Percentiles rank a stretch among this genome's conserved stretches.
Evolutionary conservation across 305 asterid genomes (phyloP).

Genomic region (Galium porrigens): DNA sequence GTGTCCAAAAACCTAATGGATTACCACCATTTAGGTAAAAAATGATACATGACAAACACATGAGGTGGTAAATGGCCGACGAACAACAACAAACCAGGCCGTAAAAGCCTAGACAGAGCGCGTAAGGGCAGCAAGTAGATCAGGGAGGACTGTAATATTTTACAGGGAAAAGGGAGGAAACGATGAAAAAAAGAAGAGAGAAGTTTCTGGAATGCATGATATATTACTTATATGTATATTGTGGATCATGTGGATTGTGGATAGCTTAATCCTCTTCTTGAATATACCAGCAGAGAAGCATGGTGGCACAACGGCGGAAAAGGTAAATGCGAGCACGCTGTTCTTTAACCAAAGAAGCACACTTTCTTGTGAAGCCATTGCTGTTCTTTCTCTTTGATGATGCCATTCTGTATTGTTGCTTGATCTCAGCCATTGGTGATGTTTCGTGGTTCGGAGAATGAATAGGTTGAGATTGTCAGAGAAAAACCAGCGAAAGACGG

Average conservation of each 20-base stretch:
- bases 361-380: slow-evolving; percentile 53
- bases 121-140: neutral
- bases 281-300: slow-evolving; percentile 76
- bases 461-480: neutral
- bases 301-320: slow-evolving; percentile 82
- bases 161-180: neutral
- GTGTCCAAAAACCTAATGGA: slow-evolving; percentile 31
- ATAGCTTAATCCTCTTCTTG: slow-evolving; percentile 51
- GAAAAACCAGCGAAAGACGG: slow-evolving; percentile 8
- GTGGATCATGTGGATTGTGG: neutral
- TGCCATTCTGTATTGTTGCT: slow-evolving; percentile 22
- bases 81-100: slow-evolving; percentile 14
- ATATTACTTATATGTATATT: neutral
- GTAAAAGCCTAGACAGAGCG: slow-evolving; percentile 7
- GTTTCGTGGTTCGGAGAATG: neutral
- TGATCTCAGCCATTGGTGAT: slow-evolving; percentile 32
- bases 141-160: slow-evolving; percentile 2
- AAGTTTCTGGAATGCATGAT: neutral
- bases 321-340: slow-evolving; percentile 71
- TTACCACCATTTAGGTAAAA: slow-evolving; percentile 29
- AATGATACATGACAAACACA: slow-evolving; percentile 22
- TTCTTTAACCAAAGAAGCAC: slow-evolving; percentile 57
- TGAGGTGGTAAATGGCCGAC: slow-evolving; percentile 18
- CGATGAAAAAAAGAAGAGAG: neutral
- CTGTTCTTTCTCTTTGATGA: slow-evolving; percentile 33